Evolutionary conservation across 768 basidiomycete genomes (phyloP).

Genomic region (Scleroderma bovista): DNA sequence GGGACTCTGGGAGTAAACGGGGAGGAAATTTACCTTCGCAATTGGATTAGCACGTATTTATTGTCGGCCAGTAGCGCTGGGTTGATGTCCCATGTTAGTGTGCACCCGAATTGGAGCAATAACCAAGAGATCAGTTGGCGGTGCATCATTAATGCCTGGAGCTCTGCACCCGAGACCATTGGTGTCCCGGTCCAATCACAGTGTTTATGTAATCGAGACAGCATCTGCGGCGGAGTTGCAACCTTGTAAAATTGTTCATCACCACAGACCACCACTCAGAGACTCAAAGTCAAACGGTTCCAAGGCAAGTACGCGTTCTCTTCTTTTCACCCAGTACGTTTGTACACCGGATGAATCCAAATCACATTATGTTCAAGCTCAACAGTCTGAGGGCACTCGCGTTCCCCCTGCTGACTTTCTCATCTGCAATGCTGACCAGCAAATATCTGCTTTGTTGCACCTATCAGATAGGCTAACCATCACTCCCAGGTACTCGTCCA

Average conservation of each 20-base stretch:
- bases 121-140: no score
- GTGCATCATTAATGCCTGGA: no score
- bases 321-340: not conserved
- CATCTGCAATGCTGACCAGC: conserved; percentile 41
- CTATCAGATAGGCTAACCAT: not conserved
- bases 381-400: conserved; percentile 39
- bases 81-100: no score
- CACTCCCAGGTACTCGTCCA: not conserved
- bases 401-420: conserved; percentile 37
- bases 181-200: not conserved
- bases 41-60: no score
- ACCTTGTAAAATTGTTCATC: not conserved
- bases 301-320: not conserved
- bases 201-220: not conserved
- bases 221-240: not conserved
- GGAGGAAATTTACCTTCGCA: no score
- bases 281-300: not conserved
- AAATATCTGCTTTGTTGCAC: not conserved
- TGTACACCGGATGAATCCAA: conserved; percentile 31
- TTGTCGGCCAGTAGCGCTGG: no score
- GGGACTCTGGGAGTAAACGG: no score
- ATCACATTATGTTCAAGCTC: conserved; percentile 41
- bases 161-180: not conserved
- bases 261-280: no score
- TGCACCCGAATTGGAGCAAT: not conserved